Evolutionary conservation across 2,329 filamentous ascomycete genomes (phyloP).

Genomic region (Fusarium pseudoanthophilum): DNA sequence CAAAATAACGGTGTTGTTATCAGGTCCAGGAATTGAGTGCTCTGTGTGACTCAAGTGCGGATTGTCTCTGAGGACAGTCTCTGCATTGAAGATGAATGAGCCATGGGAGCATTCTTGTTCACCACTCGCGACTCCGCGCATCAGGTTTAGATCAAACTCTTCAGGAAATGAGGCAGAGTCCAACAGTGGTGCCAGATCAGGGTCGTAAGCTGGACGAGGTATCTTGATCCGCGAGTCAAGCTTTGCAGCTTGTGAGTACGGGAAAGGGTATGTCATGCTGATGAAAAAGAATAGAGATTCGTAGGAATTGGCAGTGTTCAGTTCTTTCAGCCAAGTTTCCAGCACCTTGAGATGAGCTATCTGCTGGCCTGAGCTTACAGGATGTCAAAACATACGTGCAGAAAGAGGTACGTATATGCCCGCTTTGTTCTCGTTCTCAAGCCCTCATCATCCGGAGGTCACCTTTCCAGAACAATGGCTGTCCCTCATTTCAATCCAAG

Average conservation of each 20-base stretch:
- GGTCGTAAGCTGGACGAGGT: neutral
- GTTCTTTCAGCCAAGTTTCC: neutral
- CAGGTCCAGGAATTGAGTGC: neutral
- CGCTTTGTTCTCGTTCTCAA: neutral
- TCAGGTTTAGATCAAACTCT: conserved; percentile 5
- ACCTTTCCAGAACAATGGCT: accelerated
- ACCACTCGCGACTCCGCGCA: conserved; percentile 3
- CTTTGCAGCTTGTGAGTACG: conserved; percentile 6
- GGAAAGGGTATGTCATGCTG: neutral
- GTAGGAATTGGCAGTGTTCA: accelerated
- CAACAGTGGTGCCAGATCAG: neutral
- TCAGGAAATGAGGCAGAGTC: conserved; percentile 9
- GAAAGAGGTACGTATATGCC: neutral
- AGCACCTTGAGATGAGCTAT: neutral
- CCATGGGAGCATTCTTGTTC: conserved; percentile 7
- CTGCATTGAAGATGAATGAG: neutral
- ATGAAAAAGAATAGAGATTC: accelerated
- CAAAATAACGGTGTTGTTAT: neutral
- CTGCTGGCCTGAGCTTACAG: neutral
- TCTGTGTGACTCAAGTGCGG: neutral
- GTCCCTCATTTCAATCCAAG: neutral
- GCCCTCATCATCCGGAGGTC: neutral
- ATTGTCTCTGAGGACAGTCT: neutral
- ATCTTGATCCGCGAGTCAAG: conserved; percentile 5
- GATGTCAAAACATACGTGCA: neutral